A percentile compares a stretch with the other conserved stretches of the same genome.
These are phyloP conservation scores for Fraxinus americana DNA, from an alignment of 257 asterid species.

Conservation along the genomic window DNA sequence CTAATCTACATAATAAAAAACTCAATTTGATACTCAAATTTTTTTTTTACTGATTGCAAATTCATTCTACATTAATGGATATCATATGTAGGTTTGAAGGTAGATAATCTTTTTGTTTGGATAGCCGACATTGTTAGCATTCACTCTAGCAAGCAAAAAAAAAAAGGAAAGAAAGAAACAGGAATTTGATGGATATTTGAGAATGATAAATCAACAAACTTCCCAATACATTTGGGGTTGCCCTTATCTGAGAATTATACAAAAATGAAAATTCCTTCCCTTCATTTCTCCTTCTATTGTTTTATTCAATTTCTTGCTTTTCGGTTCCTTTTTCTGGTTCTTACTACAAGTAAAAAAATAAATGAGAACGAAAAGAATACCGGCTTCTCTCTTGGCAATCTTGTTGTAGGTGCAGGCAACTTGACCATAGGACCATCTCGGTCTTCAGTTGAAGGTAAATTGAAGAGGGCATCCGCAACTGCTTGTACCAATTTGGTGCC, in stretches of 20 bases:
- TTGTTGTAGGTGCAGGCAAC: constrained; percentile 76
- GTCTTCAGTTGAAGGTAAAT: constrained; percentile 68
- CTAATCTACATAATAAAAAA: neutral
- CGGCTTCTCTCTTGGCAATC: constrained; percentile 81
- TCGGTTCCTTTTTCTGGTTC: neutral
- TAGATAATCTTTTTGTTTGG: neutral
- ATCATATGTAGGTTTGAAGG: neutral
- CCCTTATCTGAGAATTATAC: no score
- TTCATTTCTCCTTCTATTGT: no score
- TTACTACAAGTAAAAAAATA: neutral
- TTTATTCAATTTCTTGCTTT: neutral
- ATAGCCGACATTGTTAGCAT: neutral
- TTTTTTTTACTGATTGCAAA: neutral
- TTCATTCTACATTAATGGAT: no score
- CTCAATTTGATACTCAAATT: neutral
- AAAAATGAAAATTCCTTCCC: no score
- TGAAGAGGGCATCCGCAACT: constrained; percentile 75
- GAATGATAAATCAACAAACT: no score
- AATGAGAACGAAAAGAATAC: constrained; percentile 40
- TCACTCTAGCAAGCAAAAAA: no score
- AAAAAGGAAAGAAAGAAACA: no score
- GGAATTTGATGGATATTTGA: no score
- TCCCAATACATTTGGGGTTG: no score
- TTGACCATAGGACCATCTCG: constrained; percentile 76
- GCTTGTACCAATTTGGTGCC: constrained; percentile 85